Evolutionary conservation across 148 eudicot genomes (phyloP).

Genomic region (Cornus florida): DNA sequence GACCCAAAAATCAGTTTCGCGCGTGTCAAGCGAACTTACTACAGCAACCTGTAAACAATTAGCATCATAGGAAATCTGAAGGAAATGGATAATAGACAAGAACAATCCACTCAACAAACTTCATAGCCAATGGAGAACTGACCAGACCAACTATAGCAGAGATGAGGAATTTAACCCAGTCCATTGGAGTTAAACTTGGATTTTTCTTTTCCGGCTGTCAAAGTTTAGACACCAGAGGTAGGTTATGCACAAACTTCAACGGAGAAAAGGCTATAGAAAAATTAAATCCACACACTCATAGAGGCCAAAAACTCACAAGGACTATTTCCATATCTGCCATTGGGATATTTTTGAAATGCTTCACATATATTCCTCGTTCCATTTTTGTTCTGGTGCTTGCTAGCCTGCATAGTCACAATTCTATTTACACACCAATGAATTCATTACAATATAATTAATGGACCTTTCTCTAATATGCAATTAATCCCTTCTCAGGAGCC

Average conservation of each 20-base stretch:
- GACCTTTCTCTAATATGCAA: not conserved
- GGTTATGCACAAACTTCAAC: not conserved
- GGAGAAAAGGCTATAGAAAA: not conserved
- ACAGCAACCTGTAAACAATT: constrained; percentile 71
- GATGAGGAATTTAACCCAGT: constrained; percentile 89
- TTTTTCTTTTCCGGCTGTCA: constrained; percentile 93
- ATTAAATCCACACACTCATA: not conserved
- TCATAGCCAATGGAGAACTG: constrained; percentile 27
- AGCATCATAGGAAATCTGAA: constrained; percentile 11
- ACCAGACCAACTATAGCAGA: constrained; percentile 96
- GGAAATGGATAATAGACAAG: constrained; percentile 25
- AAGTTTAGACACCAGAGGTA: not conserved
- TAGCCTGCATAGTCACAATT: constrained; percentile 41
- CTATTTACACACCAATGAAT: not conserved
- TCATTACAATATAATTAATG: not conserved
- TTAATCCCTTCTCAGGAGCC: not conserved
- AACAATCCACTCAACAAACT: constrained; percentile 1
- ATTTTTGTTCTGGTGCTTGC: constrained; percentile 58
- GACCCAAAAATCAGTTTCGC: constrained; percentile 85
- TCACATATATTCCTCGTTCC: constrained; percentile 84
- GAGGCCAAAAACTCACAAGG: constrained; percentile 56
- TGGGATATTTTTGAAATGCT: constrained; percentile 94
- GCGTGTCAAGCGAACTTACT: constrained; percentile 66
- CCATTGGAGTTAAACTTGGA: constrained; percentile 97
- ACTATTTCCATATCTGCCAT: constrained; percentile 99